These are phyloP conservation scores for Neofusicoccum kwambonambiense DNA, from an alignment of 2,329 filamentous ascomycete species.

Conservation along the genomic window DNA sequence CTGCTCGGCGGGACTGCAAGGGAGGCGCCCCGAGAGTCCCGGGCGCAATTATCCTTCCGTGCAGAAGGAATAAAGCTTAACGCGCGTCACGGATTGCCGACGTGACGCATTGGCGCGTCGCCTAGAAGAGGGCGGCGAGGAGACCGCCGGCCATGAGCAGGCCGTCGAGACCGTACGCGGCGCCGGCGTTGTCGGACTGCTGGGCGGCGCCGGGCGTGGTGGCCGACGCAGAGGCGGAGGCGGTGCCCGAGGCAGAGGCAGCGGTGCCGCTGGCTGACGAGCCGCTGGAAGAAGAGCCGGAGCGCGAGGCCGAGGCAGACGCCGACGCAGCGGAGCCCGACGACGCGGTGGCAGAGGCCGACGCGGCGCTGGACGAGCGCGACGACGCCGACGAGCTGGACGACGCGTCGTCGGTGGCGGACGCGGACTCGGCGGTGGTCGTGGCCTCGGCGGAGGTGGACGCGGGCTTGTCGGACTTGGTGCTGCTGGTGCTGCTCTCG, in stretches of 20 bases:
- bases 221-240: not conserved
- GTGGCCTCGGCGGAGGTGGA: constrained; percentile 5
- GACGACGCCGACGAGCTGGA: not conserved
- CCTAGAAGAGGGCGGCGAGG: constrained; percentile 5
- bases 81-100: no score
- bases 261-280: not conserved
- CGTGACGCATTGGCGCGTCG: no score
- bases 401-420: not conserved
- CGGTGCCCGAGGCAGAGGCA: not conserved
- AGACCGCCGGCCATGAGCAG: constrained; percentile 7
- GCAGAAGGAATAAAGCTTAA: not conserved
- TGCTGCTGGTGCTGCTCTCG: not conserved
- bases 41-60: not conserved
- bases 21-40: not conserved
- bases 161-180: not conserved
- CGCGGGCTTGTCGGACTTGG: constrained; percentile 3
- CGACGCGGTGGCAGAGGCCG: not conserved
- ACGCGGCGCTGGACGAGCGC: not conserved
- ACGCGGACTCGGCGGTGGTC: not conserved
- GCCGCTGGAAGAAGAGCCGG: not conserved
- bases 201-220: not conserved
- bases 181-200: not conserved
- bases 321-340: not conserved
- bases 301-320: not conserved
- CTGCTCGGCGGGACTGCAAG: not conserved